A percentile compares a stretch with the other conserved stretches of the same genome.
Evolutionary conservation across 495 filamentous ascomycete species (phyloP).

Genomic region (Penicillium odoratum): DNA sequence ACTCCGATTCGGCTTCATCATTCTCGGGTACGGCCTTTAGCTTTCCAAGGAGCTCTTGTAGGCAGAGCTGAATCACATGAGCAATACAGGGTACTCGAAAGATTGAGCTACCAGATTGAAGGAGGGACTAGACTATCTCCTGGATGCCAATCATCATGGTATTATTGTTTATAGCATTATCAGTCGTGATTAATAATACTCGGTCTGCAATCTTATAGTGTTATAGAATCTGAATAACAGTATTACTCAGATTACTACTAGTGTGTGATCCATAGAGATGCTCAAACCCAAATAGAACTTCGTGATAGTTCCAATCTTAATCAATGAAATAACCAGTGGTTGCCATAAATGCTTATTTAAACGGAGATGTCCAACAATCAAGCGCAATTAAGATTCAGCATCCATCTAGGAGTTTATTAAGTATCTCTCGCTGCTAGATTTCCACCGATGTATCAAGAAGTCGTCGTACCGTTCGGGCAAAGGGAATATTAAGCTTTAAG

Average conservation of each 20-base stretch:
- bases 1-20: too few relatives aligned
- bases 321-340: conserved; percentile 23
- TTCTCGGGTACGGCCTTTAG: too few relatives aligned
- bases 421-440: too few relatives aligned
- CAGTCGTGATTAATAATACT: conserved; percentile 17
- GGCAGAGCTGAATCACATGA: conserved; percentile 23
- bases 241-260: conserved; percentile 9
- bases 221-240: conserved; percentile 14
- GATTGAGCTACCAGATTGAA: neutral
- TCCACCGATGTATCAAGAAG: too few relatives aligned
- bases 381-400: too few relatives aligned
- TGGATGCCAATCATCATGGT: too few relatives aligned
- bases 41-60: conserved; percentile 18
- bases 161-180: conserved; percentile 25
- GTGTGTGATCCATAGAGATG: conserved; percentile 13
- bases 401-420: too few relatives aligned
- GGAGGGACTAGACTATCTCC: conserved; percentile 10
- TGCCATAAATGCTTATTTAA: conserved; percentile 22
- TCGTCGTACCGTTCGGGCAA: too few relatives aligned
- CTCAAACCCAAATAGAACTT: conserved; percentile 25
- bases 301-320: conserved; percentile 18
- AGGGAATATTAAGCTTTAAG: too few relatives aligned
- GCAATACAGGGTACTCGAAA: conserved; percentile 14
- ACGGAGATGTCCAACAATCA: conserved; percentile 12
- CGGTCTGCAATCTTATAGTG: conserved; percentile 11